These are phyloP conservation scores for Fusarium chuoi DNA, from an alignment of 2,329 filamentous ascomycete genomes.

Conservation along the genomic window DNA sequence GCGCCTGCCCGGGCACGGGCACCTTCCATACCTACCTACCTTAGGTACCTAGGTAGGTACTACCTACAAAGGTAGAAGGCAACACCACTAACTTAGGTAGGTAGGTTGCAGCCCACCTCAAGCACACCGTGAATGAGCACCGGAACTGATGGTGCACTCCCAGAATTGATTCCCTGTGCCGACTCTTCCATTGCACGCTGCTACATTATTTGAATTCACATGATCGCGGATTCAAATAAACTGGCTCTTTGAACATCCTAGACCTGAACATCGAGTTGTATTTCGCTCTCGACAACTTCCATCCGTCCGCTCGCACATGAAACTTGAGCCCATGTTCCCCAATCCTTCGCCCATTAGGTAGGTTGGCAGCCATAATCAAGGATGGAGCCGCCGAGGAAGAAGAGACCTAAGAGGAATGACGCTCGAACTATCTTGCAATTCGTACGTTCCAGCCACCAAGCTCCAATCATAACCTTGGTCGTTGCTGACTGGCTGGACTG, in stretches of 20 bases:
- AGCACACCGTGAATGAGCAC: not conserved
- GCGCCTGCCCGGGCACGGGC: not conserved
- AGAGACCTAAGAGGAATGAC: conserved; percentile 62
- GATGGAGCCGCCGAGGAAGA: conserved; percentile 48
- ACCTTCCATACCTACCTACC: no score
- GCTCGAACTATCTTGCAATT: conserved; percentile 83
- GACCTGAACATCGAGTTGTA: not conserved
- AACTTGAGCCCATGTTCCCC: conserved; percentile 15
- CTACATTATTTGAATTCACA: not conserved
- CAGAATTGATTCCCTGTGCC: not conserved
- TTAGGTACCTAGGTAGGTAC: no score
- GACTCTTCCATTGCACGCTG: not conserved
- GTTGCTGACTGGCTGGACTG: conserved; percentile 17
- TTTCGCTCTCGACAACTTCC: not conserved
- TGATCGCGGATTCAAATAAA: not conserved
- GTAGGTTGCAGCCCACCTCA: not conserved
- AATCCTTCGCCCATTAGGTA: not conserved
- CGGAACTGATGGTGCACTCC: not conserved
- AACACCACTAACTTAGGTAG: not conserved
- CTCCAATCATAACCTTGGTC: not conserved
- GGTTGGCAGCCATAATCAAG: conserved; percentile 16
- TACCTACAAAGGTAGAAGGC: not conserved
- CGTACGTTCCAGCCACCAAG: conserved; percentile 59
- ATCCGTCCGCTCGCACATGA: conserved; percentile 14
- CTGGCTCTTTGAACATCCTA: not conserved